Evolutionary conservation across 2,329 filamentous ascomycete species (phyloP).

Genomic region (Chaetomium sp.): DNA sequence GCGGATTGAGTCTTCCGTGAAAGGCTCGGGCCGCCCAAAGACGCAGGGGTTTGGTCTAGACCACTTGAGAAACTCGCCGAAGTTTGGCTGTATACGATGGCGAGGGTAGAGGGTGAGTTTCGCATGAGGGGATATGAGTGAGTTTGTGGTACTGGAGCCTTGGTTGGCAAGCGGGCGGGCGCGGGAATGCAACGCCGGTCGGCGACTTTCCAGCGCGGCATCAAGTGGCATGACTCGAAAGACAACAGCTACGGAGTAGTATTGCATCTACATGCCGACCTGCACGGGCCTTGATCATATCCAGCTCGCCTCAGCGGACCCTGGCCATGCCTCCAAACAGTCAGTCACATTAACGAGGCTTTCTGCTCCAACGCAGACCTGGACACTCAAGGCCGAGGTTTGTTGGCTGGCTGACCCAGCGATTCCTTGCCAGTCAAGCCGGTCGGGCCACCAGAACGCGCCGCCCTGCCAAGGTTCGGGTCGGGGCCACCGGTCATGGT

Average conservation of each 20-base stretch:
- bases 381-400: constrained; percentile 4
- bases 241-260: not conserved
- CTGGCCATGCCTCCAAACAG: not conserved
- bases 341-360: not conserved
- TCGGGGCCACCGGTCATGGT: constrained; percentile 20
- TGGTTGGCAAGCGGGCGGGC: not conserved
- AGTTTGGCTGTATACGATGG: not conserved
- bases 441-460: constrained; percentile 3
- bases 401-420: constrained; percentile 18
- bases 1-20: constrained; percentile 10
- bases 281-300: not conserved
- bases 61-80: not conserved
- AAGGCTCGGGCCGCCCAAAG: not conserved
- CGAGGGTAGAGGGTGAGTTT: not conserved
- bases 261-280: not conserved
- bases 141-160: not conserved
- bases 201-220: not conserved
- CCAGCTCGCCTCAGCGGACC: not conserved
- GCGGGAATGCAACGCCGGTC: not conserved
- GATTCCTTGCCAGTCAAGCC: constrained; percentile 10
- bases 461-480: constrained; percentile 10
- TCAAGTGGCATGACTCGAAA: not conserved
- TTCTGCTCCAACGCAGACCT: not conserved
- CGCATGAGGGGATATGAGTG: not conserved
- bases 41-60: not conserved